Base-by-base conservation (phyloP, 768 basidiomycete species). In the Lanmaoa pseudosensibilis region DNA sequence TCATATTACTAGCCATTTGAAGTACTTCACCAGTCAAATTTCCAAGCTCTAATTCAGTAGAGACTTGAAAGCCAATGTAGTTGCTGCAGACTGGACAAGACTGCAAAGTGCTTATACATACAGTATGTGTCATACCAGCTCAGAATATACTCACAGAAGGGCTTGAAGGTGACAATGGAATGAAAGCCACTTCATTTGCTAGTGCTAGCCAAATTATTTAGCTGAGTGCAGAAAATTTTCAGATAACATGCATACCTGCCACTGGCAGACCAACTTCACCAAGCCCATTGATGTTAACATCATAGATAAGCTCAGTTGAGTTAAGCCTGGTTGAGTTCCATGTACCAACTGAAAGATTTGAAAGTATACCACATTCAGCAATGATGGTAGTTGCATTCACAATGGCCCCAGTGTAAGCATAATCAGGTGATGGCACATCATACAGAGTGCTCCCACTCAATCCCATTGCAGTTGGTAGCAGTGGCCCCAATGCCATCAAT, bases 321-420 rank as follows among this genome's bases (percentile, higher is more conserved):
- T n/a, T n/a, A 9, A 2, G 1, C 5, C 4, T 12, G 33, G 45
- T 19, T 1, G 34, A 10, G 11, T 57, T 36, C 46, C 34, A 52
- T 1, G 32, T 27, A 1, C 30, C 54, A 27, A 12, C 52, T n/a
- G 54, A 50, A 27, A 43, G 12, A 32, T 53, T 61, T 5, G 62
- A 40, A 7, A 63, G 40, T 7, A 62, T 21, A 21, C 60, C 62
- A 51, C 67, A 68, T 0, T 48, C 32, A 12, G 64, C 54, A 46
- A 9, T 50, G 3, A 68, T 54, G 1, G 43, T 61, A 25, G 62
- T 68, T 15, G 58, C 58, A 52, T 61, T 49, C 2, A 68, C 67
- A 13, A 44, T 23, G 9, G 60, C 58, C 4, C 55, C 57, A 32
- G 45, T 53, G 11, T 55, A 51, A 2, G 40, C 11, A 15, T 33